Evolutionary conservation across 2,329 filamentous ascomycete genomes (phyloP), one percentile per base, ranked within the genome.

Genomic region (Stagonosporopsis tanaceti): DNA sequence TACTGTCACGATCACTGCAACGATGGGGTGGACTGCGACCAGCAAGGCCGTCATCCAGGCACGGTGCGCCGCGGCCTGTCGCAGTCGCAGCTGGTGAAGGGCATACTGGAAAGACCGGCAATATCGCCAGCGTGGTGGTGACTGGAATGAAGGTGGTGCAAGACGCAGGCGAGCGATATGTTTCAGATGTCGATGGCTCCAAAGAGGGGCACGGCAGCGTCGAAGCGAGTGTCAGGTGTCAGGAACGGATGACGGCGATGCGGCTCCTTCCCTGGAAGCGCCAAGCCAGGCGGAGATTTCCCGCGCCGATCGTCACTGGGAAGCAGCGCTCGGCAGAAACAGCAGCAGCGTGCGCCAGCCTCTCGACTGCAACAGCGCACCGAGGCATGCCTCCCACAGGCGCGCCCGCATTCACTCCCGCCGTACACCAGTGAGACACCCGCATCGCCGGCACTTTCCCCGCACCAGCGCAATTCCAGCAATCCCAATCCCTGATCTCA

Each of bases 211-310:
- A 15, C 22, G n/a, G 53, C 24, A 27, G 25, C 41, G 53, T 57
- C 54, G 47, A 47, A 45, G 44, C 48, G 50, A 53, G 42, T 51
- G 56, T 59, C 56, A 57, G 48, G 45, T 37, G 59, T 48, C 55
- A 53, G 17, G 37, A 38, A 17, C n/a, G 17, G 37, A 50, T 39
- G 46, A 35, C 32, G 47, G 38, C 22, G 32, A 15, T 63, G 61
- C 38, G 59, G 61, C 59, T 60, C 59, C 48, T 32, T 42, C 14
- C 17, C 14, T 17, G 35, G 32, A 24, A 22, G 44, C 53, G 54
- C 59, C 61, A 61, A 62, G 57, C 27, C 37, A 38, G 38, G 38
- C 63, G 63, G 63, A 64, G 61, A 61, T 62, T 64, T 54, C 41
- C 38, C 22, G 37, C 46, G 53, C 60, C 57, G 59, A 65, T 55